phyloP scores from a whole-genome alignment of 805 yeast genomes.

The Saccharomycopsis sp. region DNA sequence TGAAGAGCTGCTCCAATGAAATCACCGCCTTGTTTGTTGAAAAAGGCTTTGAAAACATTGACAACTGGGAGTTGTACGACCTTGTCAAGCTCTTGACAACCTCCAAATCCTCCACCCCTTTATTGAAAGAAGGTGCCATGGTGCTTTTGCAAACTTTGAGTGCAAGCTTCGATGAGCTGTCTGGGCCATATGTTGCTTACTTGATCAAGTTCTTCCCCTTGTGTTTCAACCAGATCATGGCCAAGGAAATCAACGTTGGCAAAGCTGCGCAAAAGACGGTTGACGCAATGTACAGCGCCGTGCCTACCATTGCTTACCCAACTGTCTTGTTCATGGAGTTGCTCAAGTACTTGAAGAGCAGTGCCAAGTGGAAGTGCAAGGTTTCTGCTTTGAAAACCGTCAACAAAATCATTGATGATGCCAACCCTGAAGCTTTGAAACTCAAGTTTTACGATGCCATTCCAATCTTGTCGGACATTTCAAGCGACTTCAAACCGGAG shows the following conservation, averaged over 20 bases:
- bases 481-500: conserved; percentile 96
- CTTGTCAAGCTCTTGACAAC: conserved; percentile 58
- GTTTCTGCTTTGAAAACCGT: conserved; percentile 65
- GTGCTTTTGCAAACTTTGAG: conserved; percentile 40
- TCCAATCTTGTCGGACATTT: conserved; percentile 79
- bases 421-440: conserved; percentile 81
- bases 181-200: conserved; percentile 47
- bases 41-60: conserved; percentile 39
- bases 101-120: conserved; percentile 55
- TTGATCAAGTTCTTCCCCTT: conserved; percentile 52
- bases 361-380: conserved; percentile 93
- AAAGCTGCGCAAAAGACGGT: conserved; percentile 78
- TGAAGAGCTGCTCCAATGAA: conserved; percentile 43
- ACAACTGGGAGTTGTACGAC: conserved; percentile 58
- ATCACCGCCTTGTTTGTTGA: conserved; percentile 42
- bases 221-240: conserved; percentile 67
- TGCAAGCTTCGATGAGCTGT: conserved; percentile 46
- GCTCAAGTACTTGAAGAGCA: conserved; percentile 55
- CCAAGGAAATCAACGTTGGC: conserved; percentile 79
- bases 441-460: conserved; percentile 66
- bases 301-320: conserved; percentile 71
- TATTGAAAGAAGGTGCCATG: conserved; percentile 71
- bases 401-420: conserved; percentile 67
- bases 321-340: conserved; percentile 58
- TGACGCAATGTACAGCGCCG: conserved; percentile 59